phyloP scores from a whole-genome alignment of 345 rosid genomes.

The Tarenaya hassleriana region DNA sequence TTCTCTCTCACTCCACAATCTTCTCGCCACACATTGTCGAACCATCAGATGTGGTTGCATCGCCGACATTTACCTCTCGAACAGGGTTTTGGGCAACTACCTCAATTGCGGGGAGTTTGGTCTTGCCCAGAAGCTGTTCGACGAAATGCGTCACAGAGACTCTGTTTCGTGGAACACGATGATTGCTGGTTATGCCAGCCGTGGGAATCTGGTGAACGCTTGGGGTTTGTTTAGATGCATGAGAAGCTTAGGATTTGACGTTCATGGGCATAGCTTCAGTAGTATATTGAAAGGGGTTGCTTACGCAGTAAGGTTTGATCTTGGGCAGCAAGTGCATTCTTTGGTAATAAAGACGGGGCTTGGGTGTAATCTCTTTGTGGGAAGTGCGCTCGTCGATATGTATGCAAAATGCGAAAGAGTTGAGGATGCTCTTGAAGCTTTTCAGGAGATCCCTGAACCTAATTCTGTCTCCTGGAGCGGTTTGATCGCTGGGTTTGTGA shows the following conservation, averaged over 20 bases:
- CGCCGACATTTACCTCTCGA: conserved; percentile 42
- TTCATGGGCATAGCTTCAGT: conserved; percentile 53
- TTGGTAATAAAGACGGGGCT: conserved; percentile 43
- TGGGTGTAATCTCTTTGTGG: conserved; percentile 43
- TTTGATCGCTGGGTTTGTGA: conserved; percentile 56
- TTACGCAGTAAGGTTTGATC: conserved; percentile 30
- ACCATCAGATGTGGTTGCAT: conserved; percentile 38
- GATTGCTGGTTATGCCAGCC: conserved; percentile 54
- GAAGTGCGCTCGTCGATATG: conserved; percentile 68
- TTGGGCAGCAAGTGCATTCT: conserved; percentile 55
- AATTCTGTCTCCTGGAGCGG: conserved; percentile 74
- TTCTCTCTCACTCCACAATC: conserved; percentile 29
- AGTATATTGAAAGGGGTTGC: conserved; percentile 63
- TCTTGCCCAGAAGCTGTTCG: conserved; percentile 48
- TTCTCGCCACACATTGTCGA: conserved; percentile 38
- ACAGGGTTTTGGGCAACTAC: conserved; percentile 40
- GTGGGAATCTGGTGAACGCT: conserved; percentile 36
- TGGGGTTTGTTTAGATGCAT: conserved; percentile 38
- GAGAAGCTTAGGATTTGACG: conserved; percentile 31
- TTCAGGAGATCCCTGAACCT: conserved; percentile 38
- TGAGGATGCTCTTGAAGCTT: conserved; percentile 45
- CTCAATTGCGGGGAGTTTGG: conserved; percentile 22
- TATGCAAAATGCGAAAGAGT: conserved; percentile 58
- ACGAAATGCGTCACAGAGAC: conserved; percentile 52
- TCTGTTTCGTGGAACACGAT: conserved; percentile 64